phyloP scores from a whole-genome alignment of 768 basidiomycete genomes.

The Podaxis sp. region DNA sequence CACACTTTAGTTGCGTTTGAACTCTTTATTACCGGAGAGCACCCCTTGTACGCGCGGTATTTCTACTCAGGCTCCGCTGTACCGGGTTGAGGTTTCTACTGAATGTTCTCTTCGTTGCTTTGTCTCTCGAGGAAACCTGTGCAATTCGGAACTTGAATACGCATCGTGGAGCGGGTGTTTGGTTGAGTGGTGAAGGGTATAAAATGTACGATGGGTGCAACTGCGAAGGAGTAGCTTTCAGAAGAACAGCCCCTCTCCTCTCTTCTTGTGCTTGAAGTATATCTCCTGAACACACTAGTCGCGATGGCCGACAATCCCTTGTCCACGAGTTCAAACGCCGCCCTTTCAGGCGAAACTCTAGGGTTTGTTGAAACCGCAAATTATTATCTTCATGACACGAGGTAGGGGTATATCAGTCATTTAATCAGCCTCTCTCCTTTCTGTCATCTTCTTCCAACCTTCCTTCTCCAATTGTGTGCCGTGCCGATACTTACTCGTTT shows the following conservation, averaged over 20 bases:
- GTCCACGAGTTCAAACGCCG: not conserved
- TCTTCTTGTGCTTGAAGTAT: not conserved
- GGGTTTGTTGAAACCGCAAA: constrained; percentile 20
- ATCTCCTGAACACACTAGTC: not conserved
- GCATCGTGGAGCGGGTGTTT: not conserved
- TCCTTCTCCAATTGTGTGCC: not conserved
- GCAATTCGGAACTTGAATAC: constrained; percentile 1
- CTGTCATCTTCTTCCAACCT: constrained; percentile 5
- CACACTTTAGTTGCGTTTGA: constrained; percentile 4
- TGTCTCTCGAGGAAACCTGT: not conserved
- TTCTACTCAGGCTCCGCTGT: not conserved
- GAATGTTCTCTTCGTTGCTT: not conserved
- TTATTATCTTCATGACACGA: constrained; percentile 18
- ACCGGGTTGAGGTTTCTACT: not conserved
- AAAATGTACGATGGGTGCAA: not conserved
- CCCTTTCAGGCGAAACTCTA: constrained; percentile 2
- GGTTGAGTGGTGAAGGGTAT: constrained; percentile 2
- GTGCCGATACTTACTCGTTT: constrained; percentile 12
- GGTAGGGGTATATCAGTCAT: constrained; percentile 17
- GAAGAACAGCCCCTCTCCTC: not conserved
- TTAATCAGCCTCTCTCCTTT: constrained; percentile 12
- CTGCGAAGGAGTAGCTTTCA: not conserved
- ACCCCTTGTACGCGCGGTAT: not conserved
- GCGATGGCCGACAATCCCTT: not conserved
- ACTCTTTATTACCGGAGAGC: not conserved